These are phyloP conservation scores for Nannochloris sp. DNA, from an alignment of 139 green algal species.

Conservation along the genomic window DNA sequence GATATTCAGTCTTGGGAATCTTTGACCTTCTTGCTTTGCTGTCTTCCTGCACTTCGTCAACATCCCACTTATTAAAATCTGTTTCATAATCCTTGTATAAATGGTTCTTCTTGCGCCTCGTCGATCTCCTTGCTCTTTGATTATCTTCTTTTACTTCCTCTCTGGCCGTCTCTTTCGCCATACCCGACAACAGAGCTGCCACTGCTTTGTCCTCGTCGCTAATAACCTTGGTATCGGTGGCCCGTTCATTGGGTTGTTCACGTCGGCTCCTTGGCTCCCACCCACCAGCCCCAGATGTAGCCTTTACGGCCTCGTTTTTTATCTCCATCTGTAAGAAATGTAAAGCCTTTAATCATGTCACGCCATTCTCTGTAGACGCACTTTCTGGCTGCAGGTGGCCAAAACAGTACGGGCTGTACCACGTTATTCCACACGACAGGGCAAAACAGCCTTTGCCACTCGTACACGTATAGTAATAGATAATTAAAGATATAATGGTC, in stretches of 20 bases:
- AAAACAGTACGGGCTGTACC: no score
- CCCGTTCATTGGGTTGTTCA: neutral
- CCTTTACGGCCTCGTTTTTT: conserved; percentile 8
- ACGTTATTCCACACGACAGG: no score
- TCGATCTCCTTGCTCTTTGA: neutral
- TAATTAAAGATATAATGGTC: no score
- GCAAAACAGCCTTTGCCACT: no score
- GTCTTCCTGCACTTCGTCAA: neutral
- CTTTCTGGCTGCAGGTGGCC: no score
- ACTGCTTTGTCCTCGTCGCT: neutral
- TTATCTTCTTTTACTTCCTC: neutral
- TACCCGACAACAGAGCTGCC: neutral
- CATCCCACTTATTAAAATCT: neutral
- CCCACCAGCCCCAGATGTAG: neutral
- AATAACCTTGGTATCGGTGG: neutral
- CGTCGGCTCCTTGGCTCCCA: neutral
- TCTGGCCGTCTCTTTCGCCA: neutral
- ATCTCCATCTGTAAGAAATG: neutral
- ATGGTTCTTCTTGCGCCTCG: neutral
- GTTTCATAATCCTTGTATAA: conserved; percentile 1
- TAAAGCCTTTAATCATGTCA: no score
- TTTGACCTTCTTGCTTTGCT: neutral
- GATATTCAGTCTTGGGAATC: neutral
- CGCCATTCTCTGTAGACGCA: no score
- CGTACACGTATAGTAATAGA: no score